Conservation (phyloP, 768 basidiomycete species). For the Chalciporus sphaerocephalus region DNA sequence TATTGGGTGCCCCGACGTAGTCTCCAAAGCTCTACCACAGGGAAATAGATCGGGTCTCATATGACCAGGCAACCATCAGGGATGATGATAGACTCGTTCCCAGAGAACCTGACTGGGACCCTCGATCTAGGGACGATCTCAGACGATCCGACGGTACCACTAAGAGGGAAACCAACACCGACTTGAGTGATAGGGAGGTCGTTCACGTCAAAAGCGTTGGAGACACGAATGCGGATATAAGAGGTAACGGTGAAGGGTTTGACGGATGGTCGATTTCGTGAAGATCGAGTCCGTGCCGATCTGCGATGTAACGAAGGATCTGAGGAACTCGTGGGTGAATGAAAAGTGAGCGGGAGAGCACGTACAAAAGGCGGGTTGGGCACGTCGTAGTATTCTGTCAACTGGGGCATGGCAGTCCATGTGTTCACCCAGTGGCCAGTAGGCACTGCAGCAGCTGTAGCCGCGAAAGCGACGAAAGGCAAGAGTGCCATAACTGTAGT, state of each 20-base stretch:
- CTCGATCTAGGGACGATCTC: neutral
- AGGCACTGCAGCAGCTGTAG: neutral
- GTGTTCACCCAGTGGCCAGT: constrained; percentile 5
- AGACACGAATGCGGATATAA: neutral
- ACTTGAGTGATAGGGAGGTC: neutral
- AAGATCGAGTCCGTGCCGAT: neutral
- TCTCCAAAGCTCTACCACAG: neutral
- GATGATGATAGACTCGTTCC: neutral
- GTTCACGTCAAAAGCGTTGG: neutral
- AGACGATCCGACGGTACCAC: neutral
- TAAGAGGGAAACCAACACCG: neutral
- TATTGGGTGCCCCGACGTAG: too few relatives aligned
- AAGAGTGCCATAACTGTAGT: neutral
- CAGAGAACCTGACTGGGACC: neutral
- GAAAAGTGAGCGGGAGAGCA: neutral
- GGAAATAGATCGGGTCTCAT: neutral
- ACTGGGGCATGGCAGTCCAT: constrained; percentile 8
- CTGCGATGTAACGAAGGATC: neutral
- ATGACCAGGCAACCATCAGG: neutral
- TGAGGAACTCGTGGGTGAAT: neutral
- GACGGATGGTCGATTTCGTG: neutral
- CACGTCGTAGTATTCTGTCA: constrained; percentile 4
- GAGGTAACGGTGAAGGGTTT: neutral
- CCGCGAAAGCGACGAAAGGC: neutral
- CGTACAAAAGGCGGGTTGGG: constrained; percentile 3